Conservation (phyloP, 495 filamentous ascomycete genomes). For the Hypoxylon perforatum region DNA sequence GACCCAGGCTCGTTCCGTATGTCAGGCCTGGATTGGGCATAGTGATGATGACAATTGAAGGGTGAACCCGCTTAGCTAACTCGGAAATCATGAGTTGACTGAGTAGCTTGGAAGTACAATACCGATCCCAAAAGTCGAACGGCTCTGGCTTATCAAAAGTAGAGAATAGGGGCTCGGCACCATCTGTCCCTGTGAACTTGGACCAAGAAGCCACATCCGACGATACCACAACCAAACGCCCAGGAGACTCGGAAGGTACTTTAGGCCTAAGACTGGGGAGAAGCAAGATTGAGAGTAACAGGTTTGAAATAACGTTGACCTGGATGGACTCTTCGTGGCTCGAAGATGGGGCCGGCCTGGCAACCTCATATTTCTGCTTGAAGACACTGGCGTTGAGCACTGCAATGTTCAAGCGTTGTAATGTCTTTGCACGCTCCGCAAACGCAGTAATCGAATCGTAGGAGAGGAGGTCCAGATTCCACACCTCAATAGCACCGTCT, state of each 20-base stretch:
- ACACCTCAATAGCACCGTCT: conserved; percentile 53
- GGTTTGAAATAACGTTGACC: not conserved
- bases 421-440: conserved; percentile 42
- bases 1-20: conserved; percentile 1
- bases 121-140: conserved; percentile 43
- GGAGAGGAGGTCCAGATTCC: conserved; percentile 55
- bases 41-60: conserved; percentile 8
- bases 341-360: not conserved
- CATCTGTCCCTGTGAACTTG: no score
- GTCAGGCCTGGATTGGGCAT: not conserved
- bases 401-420: conserved; percentile 53
- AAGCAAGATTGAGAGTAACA: conserved; percentile 34
- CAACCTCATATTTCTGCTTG: no score
- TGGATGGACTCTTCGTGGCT: not conserved
- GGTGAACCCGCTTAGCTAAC: conserved; percentile 44
- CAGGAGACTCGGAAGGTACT: no score
- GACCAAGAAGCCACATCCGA: no score
- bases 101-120: conserved; percentile 62
- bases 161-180: conserved; percentile 47
- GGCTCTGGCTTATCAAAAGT: conserved; percentile 47
- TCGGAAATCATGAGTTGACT: conserved; percentile 59
- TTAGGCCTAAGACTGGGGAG: not conserved
- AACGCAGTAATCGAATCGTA: conserved; percentile 52
- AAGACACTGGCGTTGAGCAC: conserved; percentile 61
- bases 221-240: no score